A percentile compares a stretch with the other conserved stretches of the same genome.
These are phyloP conservation scores for Haplographium delicatum DNA, from an alignment of 495 filamentous ascomycete genomes.

Conservation along the genomic window DNA sequence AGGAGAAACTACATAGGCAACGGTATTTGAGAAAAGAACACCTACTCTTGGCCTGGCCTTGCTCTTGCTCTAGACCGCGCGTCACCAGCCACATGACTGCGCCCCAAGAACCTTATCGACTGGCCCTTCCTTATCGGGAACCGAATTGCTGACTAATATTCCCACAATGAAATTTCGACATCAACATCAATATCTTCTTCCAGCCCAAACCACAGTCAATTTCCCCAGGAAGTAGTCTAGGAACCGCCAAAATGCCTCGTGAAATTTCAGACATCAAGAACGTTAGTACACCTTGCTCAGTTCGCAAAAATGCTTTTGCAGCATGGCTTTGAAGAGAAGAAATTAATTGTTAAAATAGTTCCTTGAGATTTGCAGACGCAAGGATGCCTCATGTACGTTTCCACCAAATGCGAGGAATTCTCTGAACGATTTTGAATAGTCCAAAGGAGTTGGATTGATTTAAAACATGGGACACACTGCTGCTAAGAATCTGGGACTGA, in stretches of 20 bases:
- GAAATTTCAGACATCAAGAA: slow-evolving; percentile 99
- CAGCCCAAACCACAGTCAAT: neutral
- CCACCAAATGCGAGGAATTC: slow-evolving; percentile 1
- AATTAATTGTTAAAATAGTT: slow-evolving; percentile 52
- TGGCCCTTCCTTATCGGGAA: slow-evolving; percentile 3
- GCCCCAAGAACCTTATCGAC: slow-evolving; percentile 6
- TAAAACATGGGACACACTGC: neutral
- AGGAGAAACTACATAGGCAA: no score
- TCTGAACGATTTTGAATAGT: slow-evolving; percentile 3
- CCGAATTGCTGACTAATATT: slow-evolving; percentile 21
- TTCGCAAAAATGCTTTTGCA: neutral
- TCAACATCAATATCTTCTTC: slow-evolving; percentile 12
- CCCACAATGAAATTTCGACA: slow-evolving; percentile 22
- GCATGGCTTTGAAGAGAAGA: neutral
- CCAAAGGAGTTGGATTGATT: slow-evolving; percentile 12
- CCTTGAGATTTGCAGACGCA: slow-evolving; percentile 99
- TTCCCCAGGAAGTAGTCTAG: slow-evolving; percentile 19
- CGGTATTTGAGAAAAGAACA: slow-evolving; percentile 1
- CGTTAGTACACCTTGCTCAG: slow-evolving; percentile 29
- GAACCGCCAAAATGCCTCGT: slow-evolving; percentile 75
- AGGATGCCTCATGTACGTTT: slow-evolving; percentile 75
- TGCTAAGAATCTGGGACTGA: slow-evolving; percentile 27
- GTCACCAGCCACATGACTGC: slow-evolving; percentile 17
- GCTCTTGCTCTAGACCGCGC: slow-evolving; percentile 3
- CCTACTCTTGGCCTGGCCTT: neutral